Evolutionary conservation across 2,329 filamentous ascomycete genomes (phyloP), one percentile per base, ranked within the genome.

Genomic region (Bipolaris gigantea): DNA sequence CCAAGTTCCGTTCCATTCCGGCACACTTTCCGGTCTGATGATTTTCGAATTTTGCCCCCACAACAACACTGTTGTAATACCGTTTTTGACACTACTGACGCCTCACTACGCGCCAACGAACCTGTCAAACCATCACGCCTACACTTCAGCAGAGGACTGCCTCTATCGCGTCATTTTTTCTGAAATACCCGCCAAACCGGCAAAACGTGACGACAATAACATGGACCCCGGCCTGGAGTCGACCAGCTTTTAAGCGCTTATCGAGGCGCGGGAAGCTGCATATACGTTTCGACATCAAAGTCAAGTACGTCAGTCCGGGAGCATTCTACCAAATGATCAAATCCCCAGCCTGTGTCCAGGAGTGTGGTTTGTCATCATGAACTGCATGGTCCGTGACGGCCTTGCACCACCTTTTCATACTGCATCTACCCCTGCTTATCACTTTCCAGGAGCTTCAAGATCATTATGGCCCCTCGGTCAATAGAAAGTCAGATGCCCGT

Each of bases 181-280:
- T 16, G 27, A 5, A 42, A 16, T 23, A 21, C 39, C 38, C 5
- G 25, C 16, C 21, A 50, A 25, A n/a, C 27, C 48, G n/a, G 34
- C 13, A 38, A 32, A 34, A 11, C 21, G 25, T 32, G 34, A 51
- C 36, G 43, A 43, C 48, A 11, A 38, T 49, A 55, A 27, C 38
- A 66, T 66, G 62, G 63, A 64, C 56, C 60, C 57, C 52, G 59
- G 60, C 51, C 49, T 57, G 35, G 53, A 54, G 43, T 44, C 48
- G 36, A 48, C 40, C 35, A 47, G 42, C 43, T 59, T 55, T 44
- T 59, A 59, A 50, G 60, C 62, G 57, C 49, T 59, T 42, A 58
- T 54, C 39, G 33, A 34, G 46, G 40, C 54, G 55, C 44, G 49
- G 42, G 40, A 58, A 49, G 53, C 52, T 51, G 48, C 40, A 56